Base-by-base conservation (phyloP, 306 rosid genomes). In the Lathyrus tuberosus region DNA sequence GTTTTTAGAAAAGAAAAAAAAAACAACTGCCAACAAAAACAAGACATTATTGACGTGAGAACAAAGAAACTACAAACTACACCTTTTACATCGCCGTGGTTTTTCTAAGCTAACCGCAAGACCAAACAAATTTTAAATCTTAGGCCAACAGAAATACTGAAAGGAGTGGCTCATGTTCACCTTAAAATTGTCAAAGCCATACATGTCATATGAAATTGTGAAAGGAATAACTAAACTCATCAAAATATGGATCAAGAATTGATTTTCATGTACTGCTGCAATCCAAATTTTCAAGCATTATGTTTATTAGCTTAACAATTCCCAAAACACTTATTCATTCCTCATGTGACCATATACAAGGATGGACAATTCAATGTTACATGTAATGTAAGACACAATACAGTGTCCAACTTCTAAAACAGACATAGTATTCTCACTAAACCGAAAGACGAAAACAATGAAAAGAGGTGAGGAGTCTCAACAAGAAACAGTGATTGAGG, bases 381-480 rank as follows among this genome's bases (percentile, higher is more conserved):
- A 70, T 13, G 69, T 75, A 54, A 47, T 12, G 6, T 52, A 44
- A 67, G 53, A 47, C 15, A 62, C 64, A 74, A 58, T 59, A 57
- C 70, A 76, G 54, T 75, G 43, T 75, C 76, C 37, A 64, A 67
- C 26, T 61, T 79, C 46, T 44, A 65, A 72, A 75, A 75, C 46
- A 82, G 62, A 78, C 57, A 71, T 17, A 26, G 66, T 67, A 69
- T 54, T 68, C 64, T 78, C 28, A 53, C 65, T 78, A 69, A 65
- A 76, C 80, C 59, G 72, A 57, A 79, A 69, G 63, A 70, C 37
- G 54, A 43, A 6, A 42, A 74, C 77, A 67, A 10, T 22, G 62
- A 65, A 28, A 75, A 63, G 66, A 74, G 71, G 62, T 48, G 67
- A 80, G 78, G 63, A 74, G 57, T 62, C 74, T 78, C 72, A 59